Evolutionary conservation across 768 basidiomycete species (phyloP).

Genomic region (Pleurotus pulmonarius): DNA sequence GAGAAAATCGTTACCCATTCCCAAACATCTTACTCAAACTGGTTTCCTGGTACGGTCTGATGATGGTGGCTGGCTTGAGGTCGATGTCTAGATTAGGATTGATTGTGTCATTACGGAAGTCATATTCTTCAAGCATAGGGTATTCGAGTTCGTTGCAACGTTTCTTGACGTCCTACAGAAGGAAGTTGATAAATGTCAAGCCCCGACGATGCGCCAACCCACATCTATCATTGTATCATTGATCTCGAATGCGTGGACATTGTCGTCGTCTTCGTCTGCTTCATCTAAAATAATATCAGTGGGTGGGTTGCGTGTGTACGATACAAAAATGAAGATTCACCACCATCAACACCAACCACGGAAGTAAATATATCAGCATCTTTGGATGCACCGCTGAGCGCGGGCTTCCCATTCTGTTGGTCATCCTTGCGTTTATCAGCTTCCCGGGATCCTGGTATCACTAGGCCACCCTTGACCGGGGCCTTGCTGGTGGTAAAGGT

Average conservation of each 20-base stretch:
- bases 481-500: conserved; percentile 81
- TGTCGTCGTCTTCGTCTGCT: conserved; percentile 96
- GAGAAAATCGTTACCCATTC: conserved; percentile 66
- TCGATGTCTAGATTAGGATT: conserved; percentile 98
- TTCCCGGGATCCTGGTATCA: conserved; percentile 83
- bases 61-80: conserved; percentile 95
- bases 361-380: conserved; percentile 90
- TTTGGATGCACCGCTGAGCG: conserved; percentile 23
- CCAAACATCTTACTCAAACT: conserved; percentile 99
- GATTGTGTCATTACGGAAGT: conserved; percentile 94
- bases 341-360: conserved; percentile 91
- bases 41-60: conserved; percentile 98
- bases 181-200: conserved; percentile 3
- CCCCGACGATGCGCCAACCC: conserved; percentile 6
- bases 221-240: conserved; percentile 92
- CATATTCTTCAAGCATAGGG: conserved; percentile 98
- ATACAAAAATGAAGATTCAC: conserved; percentile 34
- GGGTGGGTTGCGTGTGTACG: not conserved
- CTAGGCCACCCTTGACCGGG: conserved; percentile 75
- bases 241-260: conserved; percentile 96
- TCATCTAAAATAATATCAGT: conserved; percentile 56
- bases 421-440: conserved; percentile 68
- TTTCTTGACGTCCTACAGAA: conserved; percentile 82
- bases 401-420: conserved; percentile 21
- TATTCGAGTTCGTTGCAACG: conserved; percentile 96